Percentiles rank a stretch among this genome's conserved stretches.
Evolutionary conservation across 306 rosid species (phyloP).

Genomic region (Fragaria nilgerrensis): DNA sequence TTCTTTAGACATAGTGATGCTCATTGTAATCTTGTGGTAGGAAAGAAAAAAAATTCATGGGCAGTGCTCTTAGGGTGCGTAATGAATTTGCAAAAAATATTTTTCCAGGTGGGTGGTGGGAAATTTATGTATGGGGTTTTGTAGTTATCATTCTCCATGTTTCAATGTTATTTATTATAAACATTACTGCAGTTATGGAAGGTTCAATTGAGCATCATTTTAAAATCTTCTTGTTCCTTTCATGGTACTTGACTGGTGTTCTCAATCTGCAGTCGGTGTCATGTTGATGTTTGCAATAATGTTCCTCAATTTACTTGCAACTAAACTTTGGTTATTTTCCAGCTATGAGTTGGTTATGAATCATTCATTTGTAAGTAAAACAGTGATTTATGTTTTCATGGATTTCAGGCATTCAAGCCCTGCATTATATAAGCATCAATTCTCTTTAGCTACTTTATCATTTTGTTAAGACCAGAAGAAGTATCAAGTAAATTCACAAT

Average conservation of each 20-base stretch:
- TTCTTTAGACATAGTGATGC: constrained; percentile 68
- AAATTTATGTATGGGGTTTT: constrained; percentile 32
- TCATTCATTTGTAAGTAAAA: neutral
- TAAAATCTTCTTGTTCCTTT: neutral
- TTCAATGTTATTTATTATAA: constrained; percentile 46
- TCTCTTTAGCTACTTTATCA: neutral
- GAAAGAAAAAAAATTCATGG: constrained; percentile 22
- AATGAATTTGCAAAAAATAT: constrained; percentile 42
- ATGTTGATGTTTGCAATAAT: neutral
- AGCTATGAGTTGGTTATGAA: neutral
- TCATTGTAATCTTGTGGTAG: constrained; percentile 45
- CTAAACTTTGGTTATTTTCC: neutral
- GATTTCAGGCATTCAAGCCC: neutral
- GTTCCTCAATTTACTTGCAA: neutral
- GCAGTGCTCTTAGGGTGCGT: constrained; percentile 47
- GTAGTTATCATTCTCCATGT: constrained; percentile 32
- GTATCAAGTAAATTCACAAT: neutral
- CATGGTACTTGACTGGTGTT: neutral
- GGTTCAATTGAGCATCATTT: constrained; percentile 55
- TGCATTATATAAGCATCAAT: neutral
- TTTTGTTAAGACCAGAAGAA: neutral
- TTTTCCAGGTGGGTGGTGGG: constrained; percentile 41
- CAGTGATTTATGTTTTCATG: neutral
- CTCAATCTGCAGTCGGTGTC: neutral
- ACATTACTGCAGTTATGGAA: constrained; percentile 41